A percentile compares a stretch with the other conserved stretches of the same genome.
Conservation (phyloP, 352 stramenopile genomes). For the Globisporangium nodosum region DNA sequence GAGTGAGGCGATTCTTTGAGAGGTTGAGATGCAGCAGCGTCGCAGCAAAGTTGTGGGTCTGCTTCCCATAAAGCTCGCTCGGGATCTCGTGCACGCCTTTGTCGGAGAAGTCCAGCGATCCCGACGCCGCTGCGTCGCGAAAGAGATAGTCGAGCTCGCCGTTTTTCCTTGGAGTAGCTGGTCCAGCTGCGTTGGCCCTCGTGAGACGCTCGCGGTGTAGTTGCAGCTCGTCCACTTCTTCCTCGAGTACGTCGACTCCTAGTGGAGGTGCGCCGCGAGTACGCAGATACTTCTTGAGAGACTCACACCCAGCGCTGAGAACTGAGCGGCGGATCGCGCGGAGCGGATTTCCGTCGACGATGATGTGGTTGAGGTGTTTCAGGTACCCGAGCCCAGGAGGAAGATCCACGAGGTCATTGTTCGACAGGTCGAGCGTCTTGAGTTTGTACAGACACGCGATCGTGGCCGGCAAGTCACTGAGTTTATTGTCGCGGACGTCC, state of each 20-base stretch:
- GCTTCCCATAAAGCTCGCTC: constrained; percentile 16
- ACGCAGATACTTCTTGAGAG: constrained; percentile 81
- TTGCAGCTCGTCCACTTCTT: constrained; percentile 63
- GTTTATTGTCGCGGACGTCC: constrained; percentile 81
- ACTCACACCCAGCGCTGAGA: constrained; percentile 57
- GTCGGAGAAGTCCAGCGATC: constrained; percentile 40
- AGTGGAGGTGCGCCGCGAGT: constrained; percentile 52
- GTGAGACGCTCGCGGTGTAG: constrained; percentile 10
- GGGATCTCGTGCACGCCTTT: constrained; percentile 27
- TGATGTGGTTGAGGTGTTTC: constrained; percentile 70
- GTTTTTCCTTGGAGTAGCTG: constrained; percentile 1
- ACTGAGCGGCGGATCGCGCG: constrained; percentile 63
- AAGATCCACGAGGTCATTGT: constrained; percentile 77
- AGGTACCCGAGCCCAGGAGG: constrained; percentile 73
- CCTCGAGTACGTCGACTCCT: constrained; percentile 56
- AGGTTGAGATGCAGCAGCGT: constrained; percentile 62
- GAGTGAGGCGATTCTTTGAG: constrained; percentile 55
- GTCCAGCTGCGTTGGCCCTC: not conserved
- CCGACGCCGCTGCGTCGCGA: constrained; percentile 51
- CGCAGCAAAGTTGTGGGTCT: constrained; percentile 33
- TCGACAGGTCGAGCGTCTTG: constrained; percentile 78
- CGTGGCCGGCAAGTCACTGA: constrained; percentile 40
- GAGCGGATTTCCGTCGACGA: constrained; percentile 72
- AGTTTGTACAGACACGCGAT: constrained; percentile 53
- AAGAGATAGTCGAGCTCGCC: constrained; percentile 30